Evolutionary conservation across 2,329 filamentous ascomycete species (phyloP).

Genomic region (Lasiodiplodia gonubiensis): DNA sequence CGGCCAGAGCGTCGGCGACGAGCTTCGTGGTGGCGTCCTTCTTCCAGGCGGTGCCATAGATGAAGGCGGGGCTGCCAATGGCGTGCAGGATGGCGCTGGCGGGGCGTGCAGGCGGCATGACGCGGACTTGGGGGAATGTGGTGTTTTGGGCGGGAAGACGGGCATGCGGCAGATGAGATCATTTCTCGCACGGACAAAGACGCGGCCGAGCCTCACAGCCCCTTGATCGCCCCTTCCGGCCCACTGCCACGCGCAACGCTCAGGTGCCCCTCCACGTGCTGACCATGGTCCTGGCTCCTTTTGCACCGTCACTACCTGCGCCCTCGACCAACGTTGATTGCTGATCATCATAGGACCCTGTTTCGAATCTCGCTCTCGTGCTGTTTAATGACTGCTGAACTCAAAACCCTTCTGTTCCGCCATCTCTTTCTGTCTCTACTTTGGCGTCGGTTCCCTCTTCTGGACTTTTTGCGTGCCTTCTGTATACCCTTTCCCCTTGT

Average conservation of each 20-base stretch:
- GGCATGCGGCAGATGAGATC: conserved; percentile 17
- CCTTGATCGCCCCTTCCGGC: neutral
- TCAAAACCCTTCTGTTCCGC: conserved; percentile 7
- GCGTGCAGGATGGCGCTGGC: conserved; percentile 12
- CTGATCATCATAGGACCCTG: conserved; percentile 23
- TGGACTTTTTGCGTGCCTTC: neutral
- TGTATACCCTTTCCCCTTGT: neutral
- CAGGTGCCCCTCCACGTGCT: conserved; percentile 14
- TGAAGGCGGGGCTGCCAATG: conserved; percentile 48
- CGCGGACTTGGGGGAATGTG: neutral
- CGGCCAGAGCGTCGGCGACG: conserved; percentile 69
- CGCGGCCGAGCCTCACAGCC: neutral
- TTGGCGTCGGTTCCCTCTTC: neutral
- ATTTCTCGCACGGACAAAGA: conserved; percentile 14
- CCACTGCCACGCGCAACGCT: conserved; percentile 16
- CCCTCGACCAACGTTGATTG: conserved; percentile 8
- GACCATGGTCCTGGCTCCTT: conserved; percentile 4
- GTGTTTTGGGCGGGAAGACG: neutral
- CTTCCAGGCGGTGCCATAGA: conserved; percentile 92
- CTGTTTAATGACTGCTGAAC: conserved; percentile 10
- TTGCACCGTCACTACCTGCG: conserved; percentile 2
- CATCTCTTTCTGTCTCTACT: neutral
- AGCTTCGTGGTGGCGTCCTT: conserved; percentile 69
- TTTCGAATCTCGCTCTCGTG: conserved; percentile 26
- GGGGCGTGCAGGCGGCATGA: conserved; percentile 12